phyloP scores from a whole-genome alignment of 805 yeast species.

The Geotrichum ghanense region DNA sequence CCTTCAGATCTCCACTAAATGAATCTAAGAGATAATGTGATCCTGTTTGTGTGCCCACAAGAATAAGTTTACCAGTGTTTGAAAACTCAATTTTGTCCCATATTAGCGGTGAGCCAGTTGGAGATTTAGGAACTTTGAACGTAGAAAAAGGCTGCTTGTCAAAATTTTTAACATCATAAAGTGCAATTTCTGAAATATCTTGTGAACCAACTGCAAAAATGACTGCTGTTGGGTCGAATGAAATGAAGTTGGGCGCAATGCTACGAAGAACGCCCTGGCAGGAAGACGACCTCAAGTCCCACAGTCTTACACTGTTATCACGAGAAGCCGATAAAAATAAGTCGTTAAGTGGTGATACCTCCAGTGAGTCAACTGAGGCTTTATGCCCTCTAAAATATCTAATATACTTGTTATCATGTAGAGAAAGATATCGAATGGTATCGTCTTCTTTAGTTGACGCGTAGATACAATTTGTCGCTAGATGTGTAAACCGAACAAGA shows the following conservation, averaged over 20 bases:
- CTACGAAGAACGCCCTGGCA: slow-evolving; percentile 52
- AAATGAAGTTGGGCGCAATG: slow-evolving; percentile 44
- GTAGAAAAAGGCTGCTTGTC: slow-evolving; percentile 46
- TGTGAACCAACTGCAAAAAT: slow-evolving; percentile 61
- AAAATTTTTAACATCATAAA: slow-evolving; percentile 52
- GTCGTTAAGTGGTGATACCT: slow-evolving; percentile 61
- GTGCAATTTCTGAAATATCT: slow-evolving; percentile 33
- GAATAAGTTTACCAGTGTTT: slow-evolving; percentile 56
- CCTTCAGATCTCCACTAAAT: slow-evolving; percentile 43
- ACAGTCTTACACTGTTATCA: slow-evolving; percentile 71
- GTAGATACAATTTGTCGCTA: slow-evolving; percentile 59
- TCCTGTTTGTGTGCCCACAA: slow-evolving; percentile 46
- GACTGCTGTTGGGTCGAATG: slow-evolving; percentile 76
- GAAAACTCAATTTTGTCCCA: slow-evolving; percentile 72
- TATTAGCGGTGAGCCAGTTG: slow-evolving; percentile 11
- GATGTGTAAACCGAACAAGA: slow-evolving; percentile 72
- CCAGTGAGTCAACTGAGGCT: slow-evolving; percentile 59
- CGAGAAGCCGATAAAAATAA: slow-evolving; percentile 53
- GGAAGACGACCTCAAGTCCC: slow-evolving; percentile 71
- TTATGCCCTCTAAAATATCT: slow-evolving; percentile 86
- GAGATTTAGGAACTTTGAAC: slow-evolving; percentile 30
- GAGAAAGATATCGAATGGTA: slow-evolving; percentile 54
- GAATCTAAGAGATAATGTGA: slow-evolving; percentile 60
- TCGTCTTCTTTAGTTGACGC: slow-evolving; percentile 72
- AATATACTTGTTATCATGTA: slow-evolving; percentile 66